Percentiles rank a stretch among this genome's conserved stretches.
Evolutionary conservation across 768 basidiomycete genomes (phyloP).

Genomic region (Rhodotorula sphaerocarpa): DNA sequence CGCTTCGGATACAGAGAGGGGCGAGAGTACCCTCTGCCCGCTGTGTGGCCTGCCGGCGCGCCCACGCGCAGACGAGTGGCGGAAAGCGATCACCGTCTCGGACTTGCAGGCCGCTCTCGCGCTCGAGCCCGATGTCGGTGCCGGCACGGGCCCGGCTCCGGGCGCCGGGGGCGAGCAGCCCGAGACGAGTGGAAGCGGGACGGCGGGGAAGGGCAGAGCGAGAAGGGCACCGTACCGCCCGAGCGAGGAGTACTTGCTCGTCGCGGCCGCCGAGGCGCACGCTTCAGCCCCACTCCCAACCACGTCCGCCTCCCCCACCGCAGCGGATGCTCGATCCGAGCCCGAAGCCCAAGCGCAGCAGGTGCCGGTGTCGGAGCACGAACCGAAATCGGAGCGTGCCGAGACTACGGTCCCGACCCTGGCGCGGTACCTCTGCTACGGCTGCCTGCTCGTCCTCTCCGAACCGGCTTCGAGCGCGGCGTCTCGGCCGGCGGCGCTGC

Average conservation of each 20-base stretch:
- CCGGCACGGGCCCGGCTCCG: not conserved
- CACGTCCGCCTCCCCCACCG: too few species aligned
- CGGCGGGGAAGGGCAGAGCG: not conserved
- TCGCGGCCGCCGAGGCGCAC: not conserved
- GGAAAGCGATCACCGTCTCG: slow-evolving; percentile 24
- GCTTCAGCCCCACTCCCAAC: not conserved
- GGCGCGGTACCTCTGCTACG: slow-evolving; percentile 26
- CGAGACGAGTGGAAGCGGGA: not conserved
- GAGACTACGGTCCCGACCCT: not conserved
- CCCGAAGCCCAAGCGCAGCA: too few species aligned
- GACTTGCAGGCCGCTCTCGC: not conserved
- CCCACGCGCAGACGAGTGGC: slow-evolving; percentile 17
- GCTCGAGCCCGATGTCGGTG: not conserved
- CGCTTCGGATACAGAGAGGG: not conserved
- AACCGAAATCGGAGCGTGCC: not conserved
- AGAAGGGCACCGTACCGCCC: not conserved
- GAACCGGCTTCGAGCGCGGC: not conserved
- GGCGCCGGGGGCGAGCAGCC: not conserved
- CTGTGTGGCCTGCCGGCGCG: slow-evolving; percentile 30
- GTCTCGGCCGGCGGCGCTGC: too few species aligned
- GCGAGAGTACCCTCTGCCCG: not conserved
- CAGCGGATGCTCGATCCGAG: too few species aligned
- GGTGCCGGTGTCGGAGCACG: not conserved
- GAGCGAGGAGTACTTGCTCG: not conserved
- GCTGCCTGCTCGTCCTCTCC: slow-evolving; percentile 23